Percentiles rank a stretch among this genome's conserved stretches.
Evolutionary conservation across 2,329 filamentous ascomycete species (phyloP).

Genomic region (Colletotrichum sp.): DNA sequence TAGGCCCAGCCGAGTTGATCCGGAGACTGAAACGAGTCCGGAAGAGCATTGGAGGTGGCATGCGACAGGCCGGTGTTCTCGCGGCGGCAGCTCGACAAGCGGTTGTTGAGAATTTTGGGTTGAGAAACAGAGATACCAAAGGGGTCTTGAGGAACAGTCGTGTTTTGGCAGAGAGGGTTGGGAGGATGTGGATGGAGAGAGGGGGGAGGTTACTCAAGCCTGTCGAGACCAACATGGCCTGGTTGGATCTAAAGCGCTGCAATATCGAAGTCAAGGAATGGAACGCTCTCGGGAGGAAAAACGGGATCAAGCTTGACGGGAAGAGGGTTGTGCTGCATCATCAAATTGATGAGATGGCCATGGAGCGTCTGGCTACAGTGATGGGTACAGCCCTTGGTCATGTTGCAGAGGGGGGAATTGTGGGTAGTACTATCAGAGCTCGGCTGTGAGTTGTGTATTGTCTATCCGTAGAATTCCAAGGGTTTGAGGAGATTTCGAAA

Average conservation of each 20-base stretch:
- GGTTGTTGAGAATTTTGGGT: conserved; percentile 78
- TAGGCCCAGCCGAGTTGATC: conserved; percentile 57
- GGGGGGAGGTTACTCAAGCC: conserved; percentile 69
- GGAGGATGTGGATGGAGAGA: conserved; percentile 66
- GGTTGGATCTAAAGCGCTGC: conserved; percentile 48
- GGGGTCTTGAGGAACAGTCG: conserved; percentile 58
- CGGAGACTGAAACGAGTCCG: conserved; percentile 76
- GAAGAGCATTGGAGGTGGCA: conserved; percentile 81
- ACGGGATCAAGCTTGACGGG: conserved; percentile 6
- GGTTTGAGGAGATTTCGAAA: background rate
- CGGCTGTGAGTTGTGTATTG: background rate
- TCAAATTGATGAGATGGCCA: conserved; percentile 2
- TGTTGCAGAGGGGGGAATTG: background rate
- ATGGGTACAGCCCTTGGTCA: background rate
- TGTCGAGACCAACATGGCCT: conserved; percentile 81
- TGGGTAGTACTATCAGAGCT: background rate
- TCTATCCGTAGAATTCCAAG: background rate
- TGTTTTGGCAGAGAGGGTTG: conserved; percentile 59
- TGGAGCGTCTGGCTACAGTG: background rate
- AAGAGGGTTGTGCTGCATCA: conserved; percentile 14
- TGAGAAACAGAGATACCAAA: conserved; percentile 34
- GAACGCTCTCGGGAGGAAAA: background rate
- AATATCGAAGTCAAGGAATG: background rate
- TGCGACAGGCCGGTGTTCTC: conserved; percentile 78
- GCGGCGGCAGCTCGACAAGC: conserved; percentile 78